Evolutionary conservation across 2,329 filamentous ascomycete species (phyloP).

Genomic region (Paradendryphiella salina): DNA sequence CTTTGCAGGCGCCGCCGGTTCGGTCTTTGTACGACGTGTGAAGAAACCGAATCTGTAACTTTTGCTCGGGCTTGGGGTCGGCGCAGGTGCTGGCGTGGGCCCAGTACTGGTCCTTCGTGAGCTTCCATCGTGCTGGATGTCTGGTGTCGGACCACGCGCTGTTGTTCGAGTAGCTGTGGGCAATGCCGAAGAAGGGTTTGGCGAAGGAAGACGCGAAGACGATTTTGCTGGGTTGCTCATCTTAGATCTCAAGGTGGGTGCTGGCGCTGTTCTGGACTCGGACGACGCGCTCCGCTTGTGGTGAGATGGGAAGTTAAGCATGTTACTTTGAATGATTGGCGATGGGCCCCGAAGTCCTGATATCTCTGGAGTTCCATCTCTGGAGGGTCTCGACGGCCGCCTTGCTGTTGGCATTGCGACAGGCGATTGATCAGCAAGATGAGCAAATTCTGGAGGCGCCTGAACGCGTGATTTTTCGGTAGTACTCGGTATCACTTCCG

Average conservation of each 20-base stretch:
- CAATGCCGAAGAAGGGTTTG: conserved; percentile 41
- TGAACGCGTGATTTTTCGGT: conserved; percentile 27
- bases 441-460: conserved; percentile 46
- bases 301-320: conserved; percentile 53
- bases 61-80: conserved; percentile 56
- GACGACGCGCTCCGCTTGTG: conserved; percentile 57
- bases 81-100: conserved; percentile 51
- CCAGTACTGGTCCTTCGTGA: conserved; percentile 38
- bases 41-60: conserved; percentile 78
- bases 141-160: conserved; percentile 47
- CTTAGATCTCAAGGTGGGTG: conserved; percentile 24
- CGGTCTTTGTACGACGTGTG: conserved; percentile 69
- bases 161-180: conserved; percentile 29
- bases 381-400: conserved; percentile 52
- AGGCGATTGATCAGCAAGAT: conserved; percentile 66
- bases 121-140: conserved; percentile 42
- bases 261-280: conserved; percentile 44
- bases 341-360: conserved; percentile 52
- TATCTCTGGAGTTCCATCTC: conserved; percentile 53
- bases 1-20: conserved; percentile 59
- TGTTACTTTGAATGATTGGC: conserved; percentile 61
- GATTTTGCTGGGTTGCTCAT: conserved; percentile 36
- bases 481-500: conserved; percentile 5
- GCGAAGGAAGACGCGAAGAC: conserved; percentile 46
- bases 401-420: conserved; percentile 51